phyloP scores from a whole-genome alignment of 345 rosid genomes.

The Geranium brycei region DNA sequence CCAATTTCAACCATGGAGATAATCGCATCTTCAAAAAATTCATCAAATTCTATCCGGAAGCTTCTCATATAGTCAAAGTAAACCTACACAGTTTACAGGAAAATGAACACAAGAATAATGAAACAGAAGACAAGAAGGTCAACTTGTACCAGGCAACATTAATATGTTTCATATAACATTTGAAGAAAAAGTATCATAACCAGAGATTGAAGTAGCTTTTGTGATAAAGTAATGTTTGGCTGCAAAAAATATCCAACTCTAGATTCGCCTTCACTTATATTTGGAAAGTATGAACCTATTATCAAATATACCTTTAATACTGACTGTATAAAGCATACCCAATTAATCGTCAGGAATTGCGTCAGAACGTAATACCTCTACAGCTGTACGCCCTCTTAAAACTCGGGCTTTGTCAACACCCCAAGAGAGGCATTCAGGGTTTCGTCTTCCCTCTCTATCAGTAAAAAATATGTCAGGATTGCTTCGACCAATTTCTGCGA shows the following conservation, averaged over 20 bases:
- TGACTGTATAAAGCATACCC: not conserved
- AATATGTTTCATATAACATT: not conserved
- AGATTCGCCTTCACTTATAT: not conserved
- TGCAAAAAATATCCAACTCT: not conserved
- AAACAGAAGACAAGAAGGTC: not conserved
- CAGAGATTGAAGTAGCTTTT: not conserved
- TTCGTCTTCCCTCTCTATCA: conserved; percentile 61
- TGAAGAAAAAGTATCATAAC: not conserved
- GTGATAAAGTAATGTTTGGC: not conserved
- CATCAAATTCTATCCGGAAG: conserved; percentile 81
- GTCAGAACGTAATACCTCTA: conserved; percentile 46
- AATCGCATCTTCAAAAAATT: conserved; percentile 56
- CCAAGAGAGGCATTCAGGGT: conserved; percentile 90
- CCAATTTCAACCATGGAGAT: conserved; percentile 82
- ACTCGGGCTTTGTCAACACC: conserved; percentile 92
- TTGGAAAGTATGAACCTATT: not conserved
- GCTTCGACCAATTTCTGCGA: conserved; percentile 54
- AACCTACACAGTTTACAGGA: conserved; percentile 34
- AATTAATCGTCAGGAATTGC: conserved; percentile 1
- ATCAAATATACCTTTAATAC: not conserved
- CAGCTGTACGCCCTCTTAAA: conserved; percentile 78
- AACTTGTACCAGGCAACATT: not conserved
- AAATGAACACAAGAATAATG: not conserved
- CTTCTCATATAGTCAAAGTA: conserved; percentile 96
- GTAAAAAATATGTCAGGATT: conserved; percentile 84